Conservation (phyloP, 805 yeast species). For the Allodekkera sacchari region DNA sequence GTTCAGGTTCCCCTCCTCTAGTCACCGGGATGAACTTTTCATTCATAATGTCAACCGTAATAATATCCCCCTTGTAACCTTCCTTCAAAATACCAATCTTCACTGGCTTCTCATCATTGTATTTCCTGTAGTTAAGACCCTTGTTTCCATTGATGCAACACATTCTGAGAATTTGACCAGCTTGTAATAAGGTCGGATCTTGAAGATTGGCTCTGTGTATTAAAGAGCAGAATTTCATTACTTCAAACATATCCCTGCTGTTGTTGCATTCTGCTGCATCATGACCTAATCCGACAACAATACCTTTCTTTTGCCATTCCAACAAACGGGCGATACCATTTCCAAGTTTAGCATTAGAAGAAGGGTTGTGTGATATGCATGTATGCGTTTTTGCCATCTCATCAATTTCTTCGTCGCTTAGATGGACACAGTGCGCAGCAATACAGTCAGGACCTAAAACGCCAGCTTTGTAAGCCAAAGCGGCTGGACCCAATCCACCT, state of each 20-base stretch:
- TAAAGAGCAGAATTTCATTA: slow-evolving; percentile 3
- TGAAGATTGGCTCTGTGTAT: slow-evolving; percentile 5
- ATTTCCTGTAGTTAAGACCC: slow-evolving; percentile 1
- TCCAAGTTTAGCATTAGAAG: slow-evolving; percentile 5
- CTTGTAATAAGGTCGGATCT: slow-evolving; percentile 4
- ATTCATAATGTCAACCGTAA: slow-evolving; percentile 3
- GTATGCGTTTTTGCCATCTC: slow-evolving; percentile 4
- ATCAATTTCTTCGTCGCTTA: slow-evolving; percentile 4
- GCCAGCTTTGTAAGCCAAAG: slow-evolving; percentile 5
- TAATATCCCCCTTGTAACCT: slow-evolving; percentile 5
- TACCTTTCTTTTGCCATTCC: slow-evolving; percentile 2
- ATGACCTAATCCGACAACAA: slow-evolving; percentile 4
- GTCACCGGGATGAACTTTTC: slow-evolving; percentile 4
- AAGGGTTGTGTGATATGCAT: slow-evolving; percentile 5
- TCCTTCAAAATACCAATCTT: slow-evolving; percentile 2
- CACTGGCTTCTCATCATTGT: slow-evolving; percentile 1
- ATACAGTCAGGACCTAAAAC: slow-evolving; percentile 6
- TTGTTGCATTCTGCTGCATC: slow-evolving; percentile 7
- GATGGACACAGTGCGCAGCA: slow-evolving; percentile 8
- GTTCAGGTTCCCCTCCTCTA: slow-evolving; percentile 1
- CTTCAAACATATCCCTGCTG: slow-evolving; percentile 4
- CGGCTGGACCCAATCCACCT: slow-evolving; percentile 3
- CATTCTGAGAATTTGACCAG: slow-evolving; percentile 2
- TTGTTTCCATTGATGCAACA: slow-evolving; percentile 5
- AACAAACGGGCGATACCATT: slow-evolving; percentile 5